Evolutionary conservation across 208 protist genomes (phyloP).

Genomic region (Trypanosomatidae sp.): DNA sequence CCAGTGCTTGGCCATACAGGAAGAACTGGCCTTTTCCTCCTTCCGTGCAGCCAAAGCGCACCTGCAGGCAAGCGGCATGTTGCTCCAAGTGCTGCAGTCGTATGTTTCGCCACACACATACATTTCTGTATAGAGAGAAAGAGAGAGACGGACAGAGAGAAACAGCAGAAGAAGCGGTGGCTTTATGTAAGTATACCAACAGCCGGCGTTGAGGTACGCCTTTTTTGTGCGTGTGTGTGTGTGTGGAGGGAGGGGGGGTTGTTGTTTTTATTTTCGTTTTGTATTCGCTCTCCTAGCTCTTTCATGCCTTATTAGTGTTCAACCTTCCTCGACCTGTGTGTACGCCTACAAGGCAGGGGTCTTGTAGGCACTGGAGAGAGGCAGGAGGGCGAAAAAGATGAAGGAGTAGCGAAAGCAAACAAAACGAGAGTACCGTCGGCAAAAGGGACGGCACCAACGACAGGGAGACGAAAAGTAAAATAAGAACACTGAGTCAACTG

Average conservation of each 20-base stretch:
- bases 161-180: neutral
- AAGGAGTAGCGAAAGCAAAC: neutral
- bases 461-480: neutral
- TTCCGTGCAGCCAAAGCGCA: too few relatives aligned
- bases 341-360: too few relatives aligned
- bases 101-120: neutral
- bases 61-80: neutral
- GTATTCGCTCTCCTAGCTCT: too few relatives aligned
- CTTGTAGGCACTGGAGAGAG: too few relatives aligned
- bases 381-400: too few relatives aligned
- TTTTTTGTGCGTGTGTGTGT: too few relatives aligned
- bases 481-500: neutral
- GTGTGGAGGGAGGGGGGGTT: too few relatives aligned
- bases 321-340: too few relatives aligned
- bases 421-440: neutral
- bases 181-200: neutral
- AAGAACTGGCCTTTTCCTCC: too few relatives aligned
- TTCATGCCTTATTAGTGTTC: too few relatives aligned
- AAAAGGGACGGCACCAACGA: neutral
- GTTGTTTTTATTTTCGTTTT: too few relatives aligned
- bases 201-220: neutral
- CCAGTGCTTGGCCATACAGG: too few relatives aligned
- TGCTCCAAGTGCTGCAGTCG: neutral
- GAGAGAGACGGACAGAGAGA: conserved; percentile 1
- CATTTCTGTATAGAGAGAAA: conserved; percentile 1